Conservation (phyloP, 2,329 filamentous ascomycete species). For the Alternaria novae-zelandiae region DNA sequence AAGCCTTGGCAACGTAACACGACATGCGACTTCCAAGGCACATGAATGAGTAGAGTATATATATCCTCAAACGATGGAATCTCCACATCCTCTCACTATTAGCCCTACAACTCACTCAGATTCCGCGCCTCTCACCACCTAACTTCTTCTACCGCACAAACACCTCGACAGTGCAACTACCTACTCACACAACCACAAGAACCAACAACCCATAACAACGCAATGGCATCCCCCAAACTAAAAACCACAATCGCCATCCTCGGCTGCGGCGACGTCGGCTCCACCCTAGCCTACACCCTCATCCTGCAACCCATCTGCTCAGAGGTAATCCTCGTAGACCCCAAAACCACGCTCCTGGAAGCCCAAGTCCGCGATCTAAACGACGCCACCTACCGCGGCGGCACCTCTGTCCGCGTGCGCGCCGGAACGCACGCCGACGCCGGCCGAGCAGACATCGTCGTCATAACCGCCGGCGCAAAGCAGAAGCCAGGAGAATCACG, state of each 20-base stretch:
- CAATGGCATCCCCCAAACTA: slow-evolving; percentile 36
- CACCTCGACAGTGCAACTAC: neutral
- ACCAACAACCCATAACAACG: slow-evolving; percentile 13
- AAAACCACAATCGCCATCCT: slow-evolving; percentile 57
- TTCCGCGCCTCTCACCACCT: neutral
- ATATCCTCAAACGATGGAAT: neutral
- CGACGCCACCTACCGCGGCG: slow-evolving; percentile 57
- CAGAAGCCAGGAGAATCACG: slow-evolving; percentile 56
- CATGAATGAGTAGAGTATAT: slow-evolving; percentile 3
- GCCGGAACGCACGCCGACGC: slow-evolving; percentile 57
- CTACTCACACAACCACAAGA: neutral
- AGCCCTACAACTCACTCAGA: neutral
- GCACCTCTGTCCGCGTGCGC: slow-evolving; percentile 53
- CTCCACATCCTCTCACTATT: neutral
- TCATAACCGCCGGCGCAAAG: slow-evolving; percentile 63
- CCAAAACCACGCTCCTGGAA: slow-evolving; percentile 54
- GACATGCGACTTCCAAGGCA: neutral
- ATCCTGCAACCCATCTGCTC: slow-evolving; percentile 58
- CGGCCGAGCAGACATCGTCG: slow-evolving; percentile 60
- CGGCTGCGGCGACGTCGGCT: slow-evolving; percentile 60
- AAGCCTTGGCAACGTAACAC: slow-evolving; percentile 21
- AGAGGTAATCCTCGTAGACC: slow-evolving; percentile 62
- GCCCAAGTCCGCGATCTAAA: slow-evolving; percentile 61
- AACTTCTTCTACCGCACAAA: neutral
- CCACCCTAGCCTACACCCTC: slow-evolving; percentile 59